These are phyloP conservation scores for Ganoderma boninense DNA, from an alignment of 1,284 basidiomycete genomes.

Conservation along the genomic window DNA sequence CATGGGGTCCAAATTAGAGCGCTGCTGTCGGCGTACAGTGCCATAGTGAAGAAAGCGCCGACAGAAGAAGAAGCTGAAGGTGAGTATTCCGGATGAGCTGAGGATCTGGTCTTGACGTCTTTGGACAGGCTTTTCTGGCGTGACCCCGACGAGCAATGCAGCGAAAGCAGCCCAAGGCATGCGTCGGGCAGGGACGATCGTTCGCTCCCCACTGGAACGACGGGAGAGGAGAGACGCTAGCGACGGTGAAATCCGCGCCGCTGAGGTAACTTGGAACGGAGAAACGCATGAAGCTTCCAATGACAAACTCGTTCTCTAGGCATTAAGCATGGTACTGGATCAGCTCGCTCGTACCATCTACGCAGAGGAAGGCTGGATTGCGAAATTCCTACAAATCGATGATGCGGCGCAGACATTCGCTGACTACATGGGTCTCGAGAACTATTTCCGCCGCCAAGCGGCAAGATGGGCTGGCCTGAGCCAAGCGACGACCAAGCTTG, in stretches of 20 bases:
- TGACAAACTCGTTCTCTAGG: conserved; percentile 51
- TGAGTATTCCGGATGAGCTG: conserved; percentile 37
- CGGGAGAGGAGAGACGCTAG: conserved; percentile 64
- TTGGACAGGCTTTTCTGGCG: conserved; percentile 57
- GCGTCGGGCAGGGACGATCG: conserved; percentile 79
- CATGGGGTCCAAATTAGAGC: conserved; percentile 84
- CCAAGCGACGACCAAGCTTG: conserved; percentile 78
- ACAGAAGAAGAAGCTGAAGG: conserved; percentile 84
- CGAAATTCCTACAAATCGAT: conserved; percentile 92
- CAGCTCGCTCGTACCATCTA: conserved; percentile 83
- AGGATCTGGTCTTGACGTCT: not conserved
- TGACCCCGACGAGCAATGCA: conserved; percentile 47
- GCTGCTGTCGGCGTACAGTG: conserved; percentile 69
- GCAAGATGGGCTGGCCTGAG: conserved; percentile 75
- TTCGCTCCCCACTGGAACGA: conserved; percentile 72
- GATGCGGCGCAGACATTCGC: conserved; percentile 92
- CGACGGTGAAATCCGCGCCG: conserved; percentile 68
- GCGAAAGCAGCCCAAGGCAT: conserved; percentile 64
- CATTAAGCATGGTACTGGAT: conserved; percentile 78
- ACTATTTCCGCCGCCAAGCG: conserved; percentile 93
- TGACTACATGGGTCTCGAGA: conserved; percentile 94
- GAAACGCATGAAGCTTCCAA: conserved; percentile 6
- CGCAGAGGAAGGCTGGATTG: conserved; percentile 89
- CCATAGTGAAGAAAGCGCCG: conserved; percentile 67
- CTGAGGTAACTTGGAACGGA: conserved; percentile 44